Evolutionary conservation across 352 stramenopile species (phyloP).

Genomic region (Phytophthora uliginosa): DNA sequence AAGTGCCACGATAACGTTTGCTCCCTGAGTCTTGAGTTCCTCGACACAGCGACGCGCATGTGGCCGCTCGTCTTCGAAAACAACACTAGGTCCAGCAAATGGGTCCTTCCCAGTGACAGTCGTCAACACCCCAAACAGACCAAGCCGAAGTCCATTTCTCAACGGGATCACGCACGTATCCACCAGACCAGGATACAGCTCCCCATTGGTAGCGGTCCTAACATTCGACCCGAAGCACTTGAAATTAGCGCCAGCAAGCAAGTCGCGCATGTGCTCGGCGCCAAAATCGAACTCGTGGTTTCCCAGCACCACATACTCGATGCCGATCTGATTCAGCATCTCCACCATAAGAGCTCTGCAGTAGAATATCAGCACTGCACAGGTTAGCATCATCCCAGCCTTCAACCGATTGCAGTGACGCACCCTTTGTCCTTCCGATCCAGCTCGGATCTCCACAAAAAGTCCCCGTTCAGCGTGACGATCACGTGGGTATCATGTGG

Average conservation of each 20-base stretch:
- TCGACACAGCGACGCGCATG: conserved; percentile 66
- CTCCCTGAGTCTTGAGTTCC: conserved; percentile 52
- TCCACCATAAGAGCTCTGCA: conserved; percentile 71
- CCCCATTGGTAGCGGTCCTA: conserved; percentile 31
- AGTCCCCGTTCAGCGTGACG: conserved; percentile 80
- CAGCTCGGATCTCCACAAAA: conserved; percentile 73
- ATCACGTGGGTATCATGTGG: conserved; percentile 47
- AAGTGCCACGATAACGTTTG: conserved; percentile 81
- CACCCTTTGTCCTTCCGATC: conserved; percentile 80
- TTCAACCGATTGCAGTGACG: neutral
- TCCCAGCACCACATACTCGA: conserved; percentile 78
- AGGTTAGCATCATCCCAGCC: neutral
- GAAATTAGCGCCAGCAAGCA: conserved; percentile 57
- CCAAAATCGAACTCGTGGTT: conserved; percentile 89
- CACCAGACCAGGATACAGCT: conserved; percentile 49
- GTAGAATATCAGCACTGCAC: neutral
- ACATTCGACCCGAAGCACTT: conserved; percentile 74
- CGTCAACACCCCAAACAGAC: conserved; percentile 72
- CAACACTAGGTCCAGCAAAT: conserved; percentile 53
- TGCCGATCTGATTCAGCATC: conserved; percentile 58
- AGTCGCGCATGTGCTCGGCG: conserved; percentile 40
- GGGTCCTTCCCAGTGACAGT: conserved; percentile 58
- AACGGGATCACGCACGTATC: conserved; percentile 51
- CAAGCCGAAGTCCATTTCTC: conserved; percentile 50
- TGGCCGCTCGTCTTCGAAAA: conserved; percentile 61